Conservation (phyloP, 306 rosid species). For the Malus domestica region DNA sequence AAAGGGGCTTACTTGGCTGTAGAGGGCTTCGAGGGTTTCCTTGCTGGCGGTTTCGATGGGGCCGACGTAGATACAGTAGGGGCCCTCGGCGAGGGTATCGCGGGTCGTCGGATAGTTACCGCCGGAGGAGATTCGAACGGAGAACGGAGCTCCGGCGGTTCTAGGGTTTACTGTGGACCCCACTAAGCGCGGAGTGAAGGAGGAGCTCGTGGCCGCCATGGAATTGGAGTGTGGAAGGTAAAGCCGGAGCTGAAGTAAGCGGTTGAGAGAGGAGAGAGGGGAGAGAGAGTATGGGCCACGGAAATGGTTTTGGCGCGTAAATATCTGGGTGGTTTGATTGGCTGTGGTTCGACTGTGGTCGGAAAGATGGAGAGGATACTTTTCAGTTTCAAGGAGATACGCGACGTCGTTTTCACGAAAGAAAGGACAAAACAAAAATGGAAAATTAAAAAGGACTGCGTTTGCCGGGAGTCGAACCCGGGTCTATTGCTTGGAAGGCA, state of each 20-base stretch:
- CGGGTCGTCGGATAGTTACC: slow-evolving; percentile 24
- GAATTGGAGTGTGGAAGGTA: slow-evolving; percentile 17
- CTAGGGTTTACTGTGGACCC: slow-evolving; percentile 33
- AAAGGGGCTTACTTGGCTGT: slow-evolving; percentile 40
- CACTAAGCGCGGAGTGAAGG: slow-evolving; percentile 28
- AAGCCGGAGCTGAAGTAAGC: not conserved
- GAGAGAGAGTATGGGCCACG: slow-evolving; percentile 14
- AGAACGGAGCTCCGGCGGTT: slow-evolving; percentile 20
- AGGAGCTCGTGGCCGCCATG: slow-evolving; percentile 62
- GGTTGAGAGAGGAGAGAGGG: not conserved
- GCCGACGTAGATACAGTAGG: slow-evolving; percentile 66
- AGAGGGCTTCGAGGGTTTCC: slow-evolving; percentile 85
- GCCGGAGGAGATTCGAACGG: slow-evolving; percentile 41
- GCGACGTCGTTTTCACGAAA: not conserved
- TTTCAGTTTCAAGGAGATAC: not conserved
- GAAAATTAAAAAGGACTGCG: not conserved
- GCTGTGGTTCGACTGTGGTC: not conserved
- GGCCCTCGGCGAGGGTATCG: slow-evolving; percentile 40
- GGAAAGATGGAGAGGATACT: not conserved
- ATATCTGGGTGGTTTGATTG: slow-evolving; percentile 21
- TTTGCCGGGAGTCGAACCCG: slow-evolving; percentile 60
- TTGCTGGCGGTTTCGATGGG: slow-evolving; percentile 75
- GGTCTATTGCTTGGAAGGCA: slow-evolving; percentile 67
- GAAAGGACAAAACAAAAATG: fast-evolving
- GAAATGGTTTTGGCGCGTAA: slow-evolving; percentile 29